Conservation (phyloP, 2,329 filamentous ascomycete genomes). For the Mollisiaceae sp. region DNA sequence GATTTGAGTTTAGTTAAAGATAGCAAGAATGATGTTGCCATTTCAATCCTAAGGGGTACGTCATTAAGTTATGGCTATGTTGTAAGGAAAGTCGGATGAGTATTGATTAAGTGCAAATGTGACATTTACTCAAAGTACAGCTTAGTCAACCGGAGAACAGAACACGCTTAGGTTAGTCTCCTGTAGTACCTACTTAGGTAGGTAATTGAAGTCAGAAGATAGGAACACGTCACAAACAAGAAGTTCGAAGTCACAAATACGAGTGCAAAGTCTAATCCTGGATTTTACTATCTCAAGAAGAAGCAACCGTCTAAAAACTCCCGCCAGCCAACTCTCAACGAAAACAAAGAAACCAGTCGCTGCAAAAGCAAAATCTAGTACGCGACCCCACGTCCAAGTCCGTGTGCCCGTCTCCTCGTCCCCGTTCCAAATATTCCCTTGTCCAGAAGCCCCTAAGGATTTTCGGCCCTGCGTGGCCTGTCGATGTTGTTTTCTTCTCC, state of each 20-base stretch:
- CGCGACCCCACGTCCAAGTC: not conserved
- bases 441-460: no score
- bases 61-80: no score
- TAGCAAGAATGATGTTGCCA: no score
- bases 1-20: no score
- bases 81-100: no score
- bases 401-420: not conserved
- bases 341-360: not conserved
- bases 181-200: no score
- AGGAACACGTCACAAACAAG: not conserved
- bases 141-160: no score
- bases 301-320: slow-evolving; percentile 7
- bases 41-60: no score
- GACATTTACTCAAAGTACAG: no score
- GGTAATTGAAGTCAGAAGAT: not conserved
- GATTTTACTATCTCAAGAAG: not conserved
- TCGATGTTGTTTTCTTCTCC: not conserved
- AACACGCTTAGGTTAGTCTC: no score
- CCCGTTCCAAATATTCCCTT: not conserved
- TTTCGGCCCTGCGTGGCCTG: not conserved
- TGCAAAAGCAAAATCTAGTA: not conserved
- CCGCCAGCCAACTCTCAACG: not conserved
- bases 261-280: not conserved
- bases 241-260: not conserved
- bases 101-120: no score